Conservation (phyloP, 495 filamentous ascomycete genomes). For the Cudoniella acicularis region DNA sequence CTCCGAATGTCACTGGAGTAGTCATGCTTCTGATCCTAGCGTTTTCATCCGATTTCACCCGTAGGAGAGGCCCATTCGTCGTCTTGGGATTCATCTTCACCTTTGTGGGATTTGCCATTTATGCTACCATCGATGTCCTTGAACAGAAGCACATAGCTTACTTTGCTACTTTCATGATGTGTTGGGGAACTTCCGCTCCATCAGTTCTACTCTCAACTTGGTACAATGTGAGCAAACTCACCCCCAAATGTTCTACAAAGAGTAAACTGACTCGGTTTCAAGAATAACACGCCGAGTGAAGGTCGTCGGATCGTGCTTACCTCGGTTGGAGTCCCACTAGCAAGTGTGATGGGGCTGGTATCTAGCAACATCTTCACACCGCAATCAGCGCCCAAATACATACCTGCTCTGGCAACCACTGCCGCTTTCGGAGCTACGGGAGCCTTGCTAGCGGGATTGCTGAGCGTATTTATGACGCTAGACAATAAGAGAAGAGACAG, state of each 20-base stretch:
- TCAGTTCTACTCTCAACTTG: constrained; percentile 54
- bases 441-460: constrained; percentile 46
- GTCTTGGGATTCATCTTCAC: constrained; percentile 69
- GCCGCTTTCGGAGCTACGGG: constrained; percentile 69
- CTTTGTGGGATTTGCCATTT: constrained; percentile 73
- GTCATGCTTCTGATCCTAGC: constrained; percentile 66
- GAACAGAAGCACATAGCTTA: constrained; percentile 61
- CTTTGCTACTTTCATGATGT: constrained; percentile 81
- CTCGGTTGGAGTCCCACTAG: constrained; percentile 68
- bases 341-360: constrained; percentile 80
- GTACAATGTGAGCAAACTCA: constrained; percentile 48
- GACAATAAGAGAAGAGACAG: constrained; percentile 66
- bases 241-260: no score
- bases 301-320: constrained; percentile 66
- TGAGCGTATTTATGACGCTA: constrained; percentile 66
- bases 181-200: constrained; percentile 61
- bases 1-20: constrained; percentile 66
- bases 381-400: constrained; percentile 68
- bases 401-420: constrained; percentile 69
- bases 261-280: no score
- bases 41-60: constrained; percentile 59
- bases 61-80: constrained; percentile 71
- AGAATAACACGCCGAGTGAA: constrained; percentile 75
- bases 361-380: constrained; percentile 70
- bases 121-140: constrained; percentile 62